Evolutionary conservation across 768 basidiomycete species (phyloP).

Genomic region (Mycena belliarum): DNA sequence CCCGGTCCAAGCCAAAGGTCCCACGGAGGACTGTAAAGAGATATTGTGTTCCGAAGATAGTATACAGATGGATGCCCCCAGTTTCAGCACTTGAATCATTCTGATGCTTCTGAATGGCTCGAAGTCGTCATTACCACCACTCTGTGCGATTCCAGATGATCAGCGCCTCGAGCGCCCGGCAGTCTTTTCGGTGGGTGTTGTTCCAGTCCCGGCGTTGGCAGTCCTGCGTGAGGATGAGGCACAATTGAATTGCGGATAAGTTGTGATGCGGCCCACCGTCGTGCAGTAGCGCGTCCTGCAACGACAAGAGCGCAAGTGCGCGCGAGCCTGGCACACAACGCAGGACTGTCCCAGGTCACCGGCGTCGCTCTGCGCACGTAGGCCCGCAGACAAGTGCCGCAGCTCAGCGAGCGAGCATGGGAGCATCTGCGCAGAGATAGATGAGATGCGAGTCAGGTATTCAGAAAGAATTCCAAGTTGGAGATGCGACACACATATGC

Average conservation of each 20-base stretch:
- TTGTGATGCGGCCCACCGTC: background rate
- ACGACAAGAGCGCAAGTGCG: background rate
- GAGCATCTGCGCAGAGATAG: background rate
- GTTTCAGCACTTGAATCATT: background rate
- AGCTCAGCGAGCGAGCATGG: conserved; percentile 7
- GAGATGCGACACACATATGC: background rate
- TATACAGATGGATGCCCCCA: background rate
- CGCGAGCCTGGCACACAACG: background rate
- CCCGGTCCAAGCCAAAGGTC: no score
- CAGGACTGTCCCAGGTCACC: conserved; percentile 12
- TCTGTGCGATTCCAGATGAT: conserved; percentile 15
- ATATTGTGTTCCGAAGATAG: no score
- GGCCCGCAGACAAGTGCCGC: background rate
- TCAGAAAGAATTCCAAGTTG: no score
- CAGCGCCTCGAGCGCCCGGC: conserved; percentile 1
- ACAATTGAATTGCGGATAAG: background rate
- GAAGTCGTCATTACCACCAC: background rate
- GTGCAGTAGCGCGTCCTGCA: conserved; percentile 15
- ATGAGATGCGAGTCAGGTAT: background rate
- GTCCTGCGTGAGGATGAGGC: background rate
- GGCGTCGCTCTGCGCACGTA: conserved; percentile 5
- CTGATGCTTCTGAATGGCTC: background rate
- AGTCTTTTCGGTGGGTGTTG: conserved; percentile 9
- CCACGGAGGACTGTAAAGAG: no score
- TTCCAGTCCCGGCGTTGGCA: conserved; percentile 15